Evolutionary conservation across 306 rosid genomes (phyloP), one percentile per base, ranked within the genome.

Genomic region (Dicorynia guianensis): DNA sequence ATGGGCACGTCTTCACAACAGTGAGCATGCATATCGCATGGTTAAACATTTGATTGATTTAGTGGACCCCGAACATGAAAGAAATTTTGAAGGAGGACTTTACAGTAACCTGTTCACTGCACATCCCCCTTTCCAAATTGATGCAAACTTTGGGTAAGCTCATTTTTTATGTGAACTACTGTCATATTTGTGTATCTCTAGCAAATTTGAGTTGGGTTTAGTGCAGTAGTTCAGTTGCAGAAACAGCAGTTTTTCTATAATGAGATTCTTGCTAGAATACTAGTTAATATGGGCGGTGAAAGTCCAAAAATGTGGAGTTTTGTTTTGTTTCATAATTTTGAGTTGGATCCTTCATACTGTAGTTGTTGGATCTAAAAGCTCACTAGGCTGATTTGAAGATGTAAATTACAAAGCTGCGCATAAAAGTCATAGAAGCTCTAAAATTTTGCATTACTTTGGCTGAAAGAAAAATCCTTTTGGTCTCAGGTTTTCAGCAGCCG

Each of bases 111-210:
- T 94, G 81, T 90, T 91, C 80, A 86, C 97, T 18, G 77, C 98
- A 58, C 98, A 95, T 71, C 97, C 96, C 36, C 98, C 97, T 55
- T 95, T 95, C 86, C 98, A 95, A 81, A 95, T 95, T 70, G 98
- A 95, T 76, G 97, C 97, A 36, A 95, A 92, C 89, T 95, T 90
- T 49, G 98, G 96, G 98, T 90, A 86, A 81, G 89, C 66, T 54
- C 30, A 69, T 63, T 69, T 47, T 56, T 72, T 74, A 60, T 42
- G 36, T 9, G 7, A 25, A 15, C 52, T 75, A 55, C 74, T 17
- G 10, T 60, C 52, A 55, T 15, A 19, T 64, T 63, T 42, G 40
- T 55, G 11, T 63, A 30, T 69, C 35, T 11, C 1, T 25, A 25
- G 30, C 30, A 25, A 25, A 25, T 25, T 25, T 25, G 1, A 25